Evolutionary conservation across 805 yeast genomes (phyloP), one percentile per base, ranked within the genome.

Genomic region (Saccharomycopsis babjevae): DNA sequence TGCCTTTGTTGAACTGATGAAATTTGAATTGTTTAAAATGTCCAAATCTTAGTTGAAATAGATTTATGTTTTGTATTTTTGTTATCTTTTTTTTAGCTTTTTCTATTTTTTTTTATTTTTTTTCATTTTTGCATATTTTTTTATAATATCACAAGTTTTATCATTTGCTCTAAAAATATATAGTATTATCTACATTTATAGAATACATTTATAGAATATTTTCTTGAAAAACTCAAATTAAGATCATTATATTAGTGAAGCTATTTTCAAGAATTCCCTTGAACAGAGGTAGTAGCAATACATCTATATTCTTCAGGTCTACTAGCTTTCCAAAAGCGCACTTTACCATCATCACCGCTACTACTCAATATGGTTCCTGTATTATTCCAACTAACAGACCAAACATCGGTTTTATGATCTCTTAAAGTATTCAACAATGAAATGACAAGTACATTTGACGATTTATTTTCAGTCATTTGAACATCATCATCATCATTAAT

Each of bases 301-400:
- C 97, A 91, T 73, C 87, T 90, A 80, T 91, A 94, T 68, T 88
- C 89, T 67, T 88, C 88, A 62, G 86, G 81, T 70, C 88, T 89
- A 40, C 89, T 83, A 28, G 96, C 81, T 73, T 93, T 94, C 96
- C 98, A 94, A 66, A 94, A 78, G 67, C 97, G 77, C 5, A 93
- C 85, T 65, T 86, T 84, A 2, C 97, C 97, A 70, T 94, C 98
- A 69, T 92, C 97, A 20, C 99, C 98, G 5, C 97, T 90, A 56
- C 94, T 86, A 66, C 97, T 88, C 64, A 94, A 74, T 5, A 94
- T 85, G 0, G 98, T 89, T 5, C 98, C 98, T 0, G 98, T 89
- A 54, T 86, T 72, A 71, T 94, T 94, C 98, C 99, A 94, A 32
- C 88, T 81, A 1, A 94, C 98, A 46, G 92, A 81, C 99, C 99